These are phyloP conservation scores for Chalciporus pseudorubinellus DNA, from an alignment of 768 basidiomycete species.

Conservation along the genomic window DNA sequence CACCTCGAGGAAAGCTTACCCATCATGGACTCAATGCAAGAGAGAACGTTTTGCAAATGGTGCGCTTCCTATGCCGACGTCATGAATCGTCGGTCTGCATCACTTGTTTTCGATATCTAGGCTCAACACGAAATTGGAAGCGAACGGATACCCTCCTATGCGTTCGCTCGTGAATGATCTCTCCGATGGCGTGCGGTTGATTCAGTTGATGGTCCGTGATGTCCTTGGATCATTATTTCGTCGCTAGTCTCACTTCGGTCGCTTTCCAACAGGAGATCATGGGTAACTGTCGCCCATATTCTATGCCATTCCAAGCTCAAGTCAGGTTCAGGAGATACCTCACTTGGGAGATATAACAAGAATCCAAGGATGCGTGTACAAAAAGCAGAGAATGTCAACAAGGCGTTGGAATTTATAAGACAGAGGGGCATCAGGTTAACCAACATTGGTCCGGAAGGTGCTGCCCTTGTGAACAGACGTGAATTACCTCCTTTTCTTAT, in stretches of 20 bases:
- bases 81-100: background rate
- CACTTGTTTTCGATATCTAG: constrained; percentile 39
- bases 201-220: constrained; percentile 81
- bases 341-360: constrained; percentile 93
- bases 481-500: constrained; percentile 1
- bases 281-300: constrained; percentile 48
- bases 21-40: constrained; percentile 46
- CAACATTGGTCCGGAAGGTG: constrained; percentile 96
- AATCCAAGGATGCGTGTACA: constrained; percentile 90
- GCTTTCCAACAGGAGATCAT: constrained; percentile 79
- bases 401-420: constrained; percentile 93
- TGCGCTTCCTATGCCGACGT: constrained; percentile 27
- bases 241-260: constrained; percentile 5
- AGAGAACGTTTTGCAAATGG: constrained; percentile 93
- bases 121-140: constrained; percentile 94
- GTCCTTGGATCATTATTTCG: background rate
- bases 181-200: constrained; percentile 91
- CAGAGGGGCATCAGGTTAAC: constrained; percentile 93
- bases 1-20: background rate
- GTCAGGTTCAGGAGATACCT: constrained; percentile 63
- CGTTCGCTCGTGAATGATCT: constrained; percentile 85
- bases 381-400: constrained; percentile 97
- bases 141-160: constrained; percentile 83
- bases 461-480: constrained; percentile 3
- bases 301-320: constrained; percentile 8